Percentiles rank a stretch among this genome's conserved stretches.
Evolutionary conservation across 2,329 filamentous ascomycete species (phyloP).

Genomic region (Elsinoe ampelina): DNA sequence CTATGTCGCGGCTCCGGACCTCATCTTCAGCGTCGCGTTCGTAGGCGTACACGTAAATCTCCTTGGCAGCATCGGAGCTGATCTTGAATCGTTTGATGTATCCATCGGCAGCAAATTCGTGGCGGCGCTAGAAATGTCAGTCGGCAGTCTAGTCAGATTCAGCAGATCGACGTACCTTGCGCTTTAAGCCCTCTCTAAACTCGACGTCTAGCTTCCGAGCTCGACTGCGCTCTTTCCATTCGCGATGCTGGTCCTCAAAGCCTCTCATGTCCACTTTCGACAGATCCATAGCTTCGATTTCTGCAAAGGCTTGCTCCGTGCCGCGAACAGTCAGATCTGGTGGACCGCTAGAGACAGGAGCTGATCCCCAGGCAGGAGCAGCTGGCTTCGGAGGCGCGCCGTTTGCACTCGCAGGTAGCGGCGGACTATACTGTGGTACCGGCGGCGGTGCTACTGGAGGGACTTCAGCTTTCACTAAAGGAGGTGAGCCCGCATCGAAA

Average conservation of each 20-base stretch:
- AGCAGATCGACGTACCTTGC: conserved; percentile 44
- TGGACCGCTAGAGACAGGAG: conserved; percentile 25
- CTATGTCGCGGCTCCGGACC: conserved; percentile 80
- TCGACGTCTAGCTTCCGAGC: conserved; percentile 64
- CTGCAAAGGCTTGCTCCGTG: conserved; percentile 48
- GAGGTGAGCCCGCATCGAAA: neutral
- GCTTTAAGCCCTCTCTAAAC: conserved; percentile 52
- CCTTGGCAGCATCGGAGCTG: conserved; percentile 62
- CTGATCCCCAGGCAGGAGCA: conserved; percentile 5
- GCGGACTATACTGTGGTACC: conserved; percentile 9
- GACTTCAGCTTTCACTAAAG: neutral
- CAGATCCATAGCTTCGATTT: conserved; percentile 56
- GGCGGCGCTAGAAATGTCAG: conserved; percentile 44
- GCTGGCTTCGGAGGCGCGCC: conserved; percentile 7
- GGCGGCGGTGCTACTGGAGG: conserved; percentile 5
- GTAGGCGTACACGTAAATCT: conserved; percentile 66
- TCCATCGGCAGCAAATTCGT: conserved; percentile 46
- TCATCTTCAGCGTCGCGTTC: conserved; percentile 75
- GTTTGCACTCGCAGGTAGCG: neutral
- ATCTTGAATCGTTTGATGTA: conserved; percentile 52
- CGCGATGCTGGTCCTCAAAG: conserved; percentile 44
- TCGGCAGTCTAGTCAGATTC: neutral
- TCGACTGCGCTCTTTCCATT: conserved; percentile 44
- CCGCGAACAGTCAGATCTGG: conserved; percentile 34
- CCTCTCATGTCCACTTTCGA: conserved; percentile 48